Base-by-base conservation (phyloP, 192 early-diverging fungal species). In the Kickxella alabastrina region DNA sequence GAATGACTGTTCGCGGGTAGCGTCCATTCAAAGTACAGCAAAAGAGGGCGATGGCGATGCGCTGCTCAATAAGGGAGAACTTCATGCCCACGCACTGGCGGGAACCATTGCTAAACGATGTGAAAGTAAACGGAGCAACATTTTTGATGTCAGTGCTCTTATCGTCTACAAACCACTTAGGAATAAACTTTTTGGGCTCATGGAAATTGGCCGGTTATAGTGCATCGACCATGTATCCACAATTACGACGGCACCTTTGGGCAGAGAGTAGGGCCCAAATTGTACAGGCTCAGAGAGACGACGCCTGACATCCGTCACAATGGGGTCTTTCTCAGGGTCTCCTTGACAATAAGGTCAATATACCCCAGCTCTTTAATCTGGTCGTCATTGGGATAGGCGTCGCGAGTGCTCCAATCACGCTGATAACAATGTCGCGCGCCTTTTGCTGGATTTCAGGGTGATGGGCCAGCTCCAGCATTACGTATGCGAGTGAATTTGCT, bases 31-130 rank as follows among this genome's bases (percentile, higher is more conserved):
- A 75, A 82, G 31, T 57, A 52, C 29, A 60, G 52, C 10, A 82
- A 60, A 22, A 78, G 28, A 60, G 81, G 3, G 79, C 43, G 9
- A 84, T 57, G 13, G 78, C 62, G 7, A 85, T 73, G 9, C 70
- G 68, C 58, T 82, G 80, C 49, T 85, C 82, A 10, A 75, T 49
- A 13, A 85, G 54, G 18, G 74, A 69, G 46, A 85, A 87, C 47
- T 81, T 81, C 79, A 79, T 80, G 35, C 81, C 85, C 15, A 84
- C 64, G 55, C 80, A 85, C 59, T 80, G 66, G 35, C 78, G 78
- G 12, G 66, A 43, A 2, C 86, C 86, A 19, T 70, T 59, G 36
- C 83, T 77, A 54, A 87, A 87, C n/a, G 86, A 68, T 15, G 82
- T 41, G 52, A 67, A 85, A 9, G 69, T 27, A 40, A 73, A 66